phyloP scores from a whole-genome alignment of 2,329 filamentous ascomycete genomes.

The Nigrospora sphaerica region DNA sequence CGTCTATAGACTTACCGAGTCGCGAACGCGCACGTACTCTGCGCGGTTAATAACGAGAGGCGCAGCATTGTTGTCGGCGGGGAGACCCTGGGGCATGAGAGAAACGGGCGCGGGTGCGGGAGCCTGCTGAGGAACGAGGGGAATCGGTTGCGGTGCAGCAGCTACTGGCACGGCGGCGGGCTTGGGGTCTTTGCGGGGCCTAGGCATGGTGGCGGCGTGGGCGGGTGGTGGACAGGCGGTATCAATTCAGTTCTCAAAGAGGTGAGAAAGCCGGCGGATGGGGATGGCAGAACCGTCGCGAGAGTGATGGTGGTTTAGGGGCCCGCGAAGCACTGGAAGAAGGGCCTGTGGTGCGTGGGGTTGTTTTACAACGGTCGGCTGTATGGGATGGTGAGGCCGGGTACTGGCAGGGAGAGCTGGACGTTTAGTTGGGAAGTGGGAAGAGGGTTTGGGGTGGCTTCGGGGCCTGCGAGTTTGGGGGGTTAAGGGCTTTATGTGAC shows the following conservation, averaged over 20 bases:
- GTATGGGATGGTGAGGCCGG: not conserved
- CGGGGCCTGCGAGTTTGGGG: slow-evolving; percentile 4
- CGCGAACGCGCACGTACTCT: slow-evolving; percentile 70
- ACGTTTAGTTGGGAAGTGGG: slow-evolving; percentile 8
- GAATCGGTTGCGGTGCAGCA: not conserved
- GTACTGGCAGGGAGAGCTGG: too few species aligned
- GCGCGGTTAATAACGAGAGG: slow-evolving; percentile 46
- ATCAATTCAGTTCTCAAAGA: too few species aligned
- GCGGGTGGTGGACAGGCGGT: not conserved
- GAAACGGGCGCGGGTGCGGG: not conserved
- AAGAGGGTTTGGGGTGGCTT: slow-evolving; percentile 2
- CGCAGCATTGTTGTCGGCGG: slow-evolving; percentile 1
- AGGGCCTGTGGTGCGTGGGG: too few species aligned
- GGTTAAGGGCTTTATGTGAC: slow-evolving; percentile 6
- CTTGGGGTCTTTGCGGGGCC: slow-evolving; percentile 1
- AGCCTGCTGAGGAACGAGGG: slow-evolving; percentile 7
- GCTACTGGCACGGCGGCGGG: not conserved
- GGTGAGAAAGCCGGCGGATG: not conserved
- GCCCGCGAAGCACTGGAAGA: too few species aligned
- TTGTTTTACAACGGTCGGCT: too few species aligned
- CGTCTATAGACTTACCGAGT: slow-evolving; percentile 57
- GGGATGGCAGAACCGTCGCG: not conserved
- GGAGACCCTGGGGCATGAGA: slow-evolving; percentile 14
- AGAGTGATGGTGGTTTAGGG: too few species aligned
- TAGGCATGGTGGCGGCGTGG: not conserved